Conservation (phyloP, 2,329 filamentous ascomycete species). For the Xylaria polymorpha region DNA sequence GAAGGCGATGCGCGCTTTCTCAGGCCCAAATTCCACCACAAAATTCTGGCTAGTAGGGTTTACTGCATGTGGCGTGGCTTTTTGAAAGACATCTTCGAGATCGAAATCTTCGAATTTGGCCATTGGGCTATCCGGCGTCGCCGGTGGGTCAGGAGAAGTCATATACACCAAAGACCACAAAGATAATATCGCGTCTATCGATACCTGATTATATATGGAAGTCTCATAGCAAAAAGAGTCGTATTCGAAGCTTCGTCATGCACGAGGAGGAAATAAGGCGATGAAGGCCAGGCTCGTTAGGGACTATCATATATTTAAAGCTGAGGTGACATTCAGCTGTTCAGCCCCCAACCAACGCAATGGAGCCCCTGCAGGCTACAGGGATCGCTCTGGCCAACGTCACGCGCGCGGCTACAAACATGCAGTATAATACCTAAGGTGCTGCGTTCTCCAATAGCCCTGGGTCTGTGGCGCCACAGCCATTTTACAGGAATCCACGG, state of each 20-base stretch:
- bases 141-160: constrained; percentile 8
- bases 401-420: constrained; percentile 25
- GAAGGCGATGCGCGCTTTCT: constrained; percentile 66
- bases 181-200: not conserved
- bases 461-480: constrained; percentile 8
- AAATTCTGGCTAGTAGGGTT: constrained; percentile 65
- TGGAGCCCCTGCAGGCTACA: constrained; percentile 24
- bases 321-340: constrained; percentile 2
- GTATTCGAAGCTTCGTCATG: not conserved
- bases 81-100: constrained; percentile 57
- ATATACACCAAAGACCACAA: constrained; percentile 14
- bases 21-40: constrained; percentile 71
- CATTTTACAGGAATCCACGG: not conserved
- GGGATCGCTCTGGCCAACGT: constrained; percentile 28
- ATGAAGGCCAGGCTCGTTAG: not conserved
- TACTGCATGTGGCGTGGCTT: constrained; percentile 56
- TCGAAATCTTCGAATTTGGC: constrained; percentile 65
- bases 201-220: not conserved
- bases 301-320: constrained; percentile 5
- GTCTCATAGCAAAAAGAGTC: not conserved
- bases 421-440: not conserved
- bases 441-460: constrained; percentile 12
- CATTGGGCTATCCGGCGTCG: not conserved
- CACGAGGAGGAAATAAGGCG: not conserved
- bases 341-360: constrained; percentile 17